Conservation (phyloP, 768 basidiomycete genomes). For the Cyclocybe cylindracea region DNA sequence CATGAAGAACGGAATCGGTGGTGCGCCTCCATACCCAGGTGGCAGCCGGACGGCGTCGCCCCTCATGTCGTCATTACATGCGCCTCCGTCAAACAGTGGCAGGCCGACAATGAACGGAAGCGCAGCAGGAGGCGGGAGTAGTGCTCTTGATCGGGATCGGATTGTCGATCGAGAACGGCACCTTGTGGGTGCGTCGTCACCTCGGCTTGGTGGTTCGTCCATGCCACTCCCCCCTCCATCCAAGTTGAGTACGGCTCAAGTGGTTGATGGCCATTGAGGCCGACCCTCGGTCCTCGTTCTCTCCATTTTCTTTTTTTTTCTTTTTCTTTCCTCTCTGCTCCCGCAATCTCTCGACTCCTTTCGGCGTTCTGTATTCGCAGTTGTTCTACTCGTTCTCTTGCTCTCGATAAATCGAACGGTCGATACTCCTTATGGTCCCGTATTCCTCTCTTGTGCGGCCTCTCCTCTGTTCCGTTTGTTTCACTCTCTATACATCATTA, state of each 20-base stretch:
- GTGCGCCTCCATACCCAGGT: constrained; percentile 13
- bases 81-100: constrained; percentile 9
- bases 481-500: no score
- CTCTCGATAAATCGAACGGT: background rate
- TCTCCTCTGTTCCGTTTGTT: no score
- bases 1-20: constrained; percentile 18
- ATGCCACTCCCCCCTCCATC: constrained; percentile 28
- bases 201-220: constrained; percentile 22
- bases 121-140: background rate
- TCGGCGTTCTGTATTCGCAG: constrained; percentile 3
- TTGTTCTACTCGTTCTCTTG: background rate
- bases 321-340: constrained; percentile 3
- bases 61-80: constrained; percentile 25
- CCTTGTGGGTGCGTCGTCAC: constrained; percentile 23
- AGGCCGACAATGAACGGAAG: constrained; percentile 14
- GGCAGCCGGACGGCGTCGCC: constrained; percentile 34
- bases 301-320: background rate
- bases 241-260: constrained; percentile 45
- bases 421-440: no score
- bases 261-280: constrained; percentile 37
- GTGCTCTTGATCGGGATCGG: constrained; percentile 27
- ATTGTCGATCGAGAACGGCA: constrained; percentile 26
- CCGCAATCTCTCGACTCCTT: constrained; percentile 4
- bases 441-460: no score
- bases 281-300: background rate